Percentiles rank a stretch among this genome's conserved stretches.
Evolutionary conservation across 1,284 basidiomycete species (phyloP).

Genomic region (Kwoniella shivajii): DNA sequence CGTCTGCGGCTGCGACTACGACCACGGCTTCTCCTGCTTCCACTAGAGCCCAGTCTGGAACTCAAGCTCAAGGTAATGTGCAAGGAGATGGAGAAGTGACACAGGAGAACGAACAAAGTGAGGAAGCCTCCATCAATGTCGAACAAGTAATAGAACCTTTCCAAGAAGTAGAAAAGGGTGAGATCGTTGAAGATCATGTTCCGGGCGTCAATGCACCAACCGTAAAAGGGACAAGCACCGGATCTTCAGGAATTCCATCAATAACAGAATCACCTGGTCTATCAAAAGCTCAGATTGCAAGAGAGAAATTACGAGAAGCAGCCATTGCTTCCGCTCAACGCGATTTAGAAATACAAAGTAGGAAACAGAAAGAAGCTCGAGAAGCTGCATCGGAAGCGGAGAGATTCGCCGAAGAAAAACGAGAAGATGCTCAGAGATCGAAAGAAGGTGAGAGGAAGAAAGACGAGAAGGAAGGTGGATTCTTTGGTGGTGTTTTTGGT

Average conservation of each 20-base stretch:
- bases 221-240: neutral
- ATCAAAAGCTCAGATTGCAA: neutral
- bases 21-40: too few relatives aligned
- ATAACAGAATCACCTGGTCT: neutral
- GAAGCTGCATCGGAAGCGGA: neutral
- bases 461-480: too few relatives aligned
- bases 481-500: too few relatives aligned
- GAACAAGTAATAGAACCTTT: neutral
- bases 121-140: conserved; percentile 3
- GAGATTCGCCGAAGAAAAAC: neutral
- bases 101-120: neutral
- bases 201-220: too few relatives aligned
- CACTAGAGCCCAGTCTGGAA: neutral
- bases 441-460: too few relatives aligned
- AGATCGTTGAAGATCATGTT: neutral
- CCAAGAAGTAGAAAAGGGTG: neutral
- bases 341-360: neutral
- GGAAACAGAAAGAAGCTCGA: neutral
- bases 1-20: too few relatives aligned
- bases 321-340: neutral
- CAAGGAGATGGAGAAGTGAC: neutral
- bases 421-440: too few relatives aligned
- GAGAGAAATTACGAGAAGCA: neutral
- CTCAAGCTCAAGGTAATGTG: neutral
- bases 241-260: neutral